Base-by-base conservation (phyloP, 148 eudicot genomes). In the Spergularia marina region DNA sequence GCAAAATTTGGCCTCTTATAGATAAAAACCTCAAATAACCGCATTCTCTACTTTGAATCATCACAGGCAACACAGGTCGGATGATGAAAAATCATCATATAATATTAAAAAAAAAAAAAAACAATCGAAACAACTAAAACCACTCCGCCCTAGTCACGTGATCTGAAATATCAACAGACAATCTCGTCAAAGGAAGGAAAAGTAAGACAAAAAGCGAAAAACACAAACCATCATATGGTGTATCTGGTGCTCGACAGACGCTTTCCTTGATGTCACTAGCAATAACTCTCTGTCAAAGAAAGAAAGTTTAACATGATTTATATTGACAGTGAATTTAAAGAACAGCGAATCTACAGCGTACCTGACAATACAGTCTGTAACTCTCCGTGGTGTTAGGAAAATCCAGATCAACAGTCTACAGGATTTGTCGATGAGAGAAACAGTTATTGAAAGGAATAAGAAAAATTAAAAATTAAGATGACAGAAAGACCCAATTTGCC, bases 171-270 rank as follows among this genome's bases (percentile, higher is more conserved):
- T 53, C 47, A 20, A 15, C 20, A 55, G n/a, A 63, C 30, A 57
- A 79, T 25, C 8, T 23, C 76, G 57, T 70, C 13, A 40, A 25
- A 12, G 47, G 8, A 34, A 57, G 39, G 15, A 55, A 77, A 1
- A 61, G 11, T 49, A 11, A 65, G 51, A 74, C 44, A 62, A 18
- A 15, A 6, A 40, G 36, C 64, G 36, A 40, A 53, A 77, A 62
- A 73, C 52, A 83, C 94, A 65, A 69, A 95, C 99, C 99, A 86
- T 95, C 91, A 72, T 95, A 95, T 78, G 94, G 94, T 65, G 92
- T 92, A 80, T 95, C 99, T 71, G 99, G 99, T 12, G 99, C 99
- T 82, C 99, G 90, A 75, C 97, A 92, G 11, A 95, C 99, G 65
- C 92, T 88, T 82, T 95, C 99, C 87, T 92, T 95, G 55, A 95